These are phyloP conservation scores for Myochromella boudieri DNA, from an alignment of 768 basidiomycete species.

Conservation along the genomic window DNA sequence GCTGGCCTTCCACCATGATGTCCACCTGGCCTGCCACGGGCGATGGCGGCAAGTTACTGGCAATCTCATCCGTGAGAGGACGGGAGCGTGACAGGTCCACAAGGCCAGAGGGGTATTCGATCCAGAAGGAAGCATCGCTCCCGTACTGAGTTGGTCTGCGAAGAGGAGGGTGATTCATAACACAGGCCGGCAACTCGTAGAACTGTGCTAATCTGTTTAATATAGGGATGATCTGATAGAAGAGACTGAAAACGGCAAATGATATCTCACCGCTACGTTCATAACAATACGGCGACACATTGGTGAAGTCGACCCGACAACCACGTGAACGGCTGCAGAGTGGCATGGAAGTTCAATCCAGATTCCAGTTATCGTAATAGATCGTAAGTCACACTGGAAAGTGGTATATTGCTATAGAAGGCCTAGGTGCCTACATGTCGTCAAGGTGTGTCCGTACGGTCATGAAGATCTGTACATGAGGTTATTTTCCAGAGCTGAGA, in stretches of 20 bases:
- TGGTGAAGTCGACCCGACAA: no score
- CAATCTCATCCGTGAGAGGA: slow-evolving; percentile 31
- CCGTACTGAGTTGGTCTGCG: slow-evolving; percentile 51
- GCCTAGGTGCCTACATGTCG: slow-evolving; percentile 8
- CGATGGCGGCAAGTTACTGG: slow-evolving; percentile 23
- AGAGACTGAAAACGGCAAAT: no score
- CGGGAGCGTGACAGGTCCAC: slow-evolving; percentile 57
- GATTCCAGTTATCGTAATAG: no score
- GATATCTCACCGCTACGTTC: no score
- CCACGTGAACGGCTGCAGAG: not conserved
- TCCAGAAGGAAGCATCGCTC: slow-evolving; percentile 57
- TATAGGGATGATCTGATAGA: no score
- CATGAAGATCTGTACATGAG: slow-evolving; percentile 9
- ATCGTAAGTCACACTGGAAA: no score
- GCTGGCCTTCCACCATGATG: slow-evolving; percentile 51
- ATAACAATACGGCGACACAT: no score
- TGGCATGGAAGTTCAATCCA: no score
- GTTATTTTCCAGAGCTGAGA: slow-evolving; percentile 5
- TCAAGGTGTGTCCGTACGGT: slow-evolving; percentile 11
- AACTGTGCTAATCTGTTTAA: no score
- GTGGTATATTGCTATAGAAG: slow-evolving; percentile 9
- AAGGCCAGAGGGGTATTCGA: slow-evolving; percentile 65
- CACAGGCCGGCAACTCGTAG: no score
- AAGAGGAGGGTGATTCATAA: slow-evolving; percentile 48
- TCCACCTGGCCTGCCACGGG: slow-evolving; percentile 45